Percentiles rank a stretch among this genome's conserved stretches.
Conservation (phyloP, 2,329 filamentous ascomycete species). For the Gnomoniopsis smithogilvyi region DNA sequence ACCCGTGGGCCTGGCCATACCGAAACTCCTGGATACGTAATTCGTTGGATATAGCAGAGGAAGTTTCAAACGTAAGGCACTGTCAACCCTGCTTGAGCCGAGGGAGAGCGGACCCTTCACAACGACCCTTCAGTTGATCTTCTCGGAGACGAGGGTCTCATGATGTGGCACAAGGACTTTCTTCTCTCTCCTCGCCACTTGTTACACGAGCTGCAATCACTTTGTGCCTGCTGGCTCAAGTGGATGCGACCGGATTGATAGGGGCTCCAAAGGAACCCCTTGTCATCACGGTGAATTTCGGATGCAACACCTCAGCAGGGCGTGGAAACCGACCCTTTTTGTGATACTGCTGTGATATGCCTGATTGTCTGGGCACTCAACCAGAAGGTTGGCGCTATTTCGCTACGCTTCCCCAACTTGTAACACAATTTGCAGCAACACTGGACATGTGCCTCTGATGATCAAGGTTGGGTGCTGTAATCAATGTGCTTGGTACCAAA, state of each 20-base stretch:
- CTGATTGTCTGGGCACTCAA: too few relatives aligned
- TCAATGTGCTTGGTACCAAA: not conserved
- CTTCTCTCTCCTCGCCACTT: not conserved
- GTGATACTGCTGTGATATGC: not conserved
- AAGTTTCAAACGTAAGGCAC: not conserved
- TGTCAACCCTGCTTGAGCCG: not conserved
- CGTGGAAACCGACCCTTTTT: not conserved
- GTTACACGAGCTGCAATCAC: not conserved
- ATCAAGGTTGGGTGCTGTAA: conserved; percentile 4
- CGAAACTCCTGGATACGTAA: conserved; percentile 1
- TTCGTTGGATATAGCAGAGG: not conserved
- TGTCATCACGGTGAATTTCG: not conserved
- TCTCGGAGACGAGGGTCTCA: not conserved
- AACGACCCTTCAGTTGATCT: conserved; percentile 1
- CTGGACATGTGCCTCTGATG: not conserved
- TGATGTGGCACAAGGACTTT: not conserved
- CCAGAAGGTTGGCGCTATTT: not conserved
- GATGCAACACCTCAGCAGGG: not conserved
- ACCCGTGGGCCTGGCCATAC: not conserved
- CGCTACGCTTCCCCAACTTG: conserved; percentile 1
- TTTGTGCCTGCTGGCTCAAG: not conserved
- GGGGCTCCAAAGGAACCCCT: not conserved
- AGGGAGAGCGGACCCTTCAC: conserved; percentile 1
- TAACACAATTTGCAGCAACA: conserved; percentile 9
- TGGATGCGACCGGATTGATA: not conserved